Evolutionary conservation across 148 eudicot genomes (phyloP).

Genomic region (Diospyros kaki): DNA sequence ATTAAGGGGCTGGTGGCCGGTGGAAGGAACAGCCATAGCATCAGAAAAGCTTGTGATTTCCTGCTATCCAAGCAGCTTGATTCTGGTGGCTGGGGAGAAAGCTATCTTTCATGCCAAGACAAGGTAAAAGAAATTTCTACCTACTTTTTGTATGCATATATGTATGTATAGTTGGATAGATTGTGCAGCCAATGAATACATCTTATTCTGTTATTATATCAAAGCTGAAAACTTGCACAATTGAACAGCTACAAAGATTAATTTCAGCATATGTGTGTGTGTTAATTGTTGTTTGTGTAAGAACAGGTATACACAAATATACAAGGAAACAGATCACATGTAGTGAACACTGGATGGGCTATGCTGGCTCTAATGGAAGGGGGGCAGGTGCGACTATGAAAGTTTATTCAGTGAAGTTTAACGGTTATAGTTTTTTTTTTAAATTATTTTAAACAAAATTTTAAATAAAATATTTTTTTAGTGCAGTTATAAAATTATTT

Average conservation of each 20-base stretch:
- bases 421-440: too few relatives aligned
- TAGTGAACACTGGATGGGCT: slow-evolving; percentile 43
- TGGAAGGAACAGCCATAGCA: slow-evolving; percentile 21
- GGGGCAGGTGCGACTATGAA: slow-evolving; percentile 21
- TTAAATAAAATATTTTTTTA: too few relatives aligned
- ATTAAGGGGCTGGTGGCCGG: slow-evolving; percentile 31
- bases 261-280: too few relatives aligned
- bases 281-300: not conserved
- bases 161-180: too few relatives aligned
- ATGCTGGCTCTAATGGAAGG: slow-evolving; percentile 39
- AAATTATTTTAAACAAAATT: too few relatives aligned
- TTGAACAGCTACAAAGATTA: too few relatives aligned
- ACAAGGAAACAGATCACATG: slow-evolving; percentile 29
- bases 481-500: too few relatives aligned
- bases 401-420: too few relatives aligned
- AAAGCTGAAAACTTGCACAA: too few relatives aligned
- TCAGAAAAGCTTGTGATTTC: slow-evolving; percentile 41
- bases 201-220: not conserved
- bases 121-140: slow-evolving; percentile 3
- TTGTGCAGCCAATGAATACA: not conserved
- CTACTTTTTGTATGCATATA: not conserved
- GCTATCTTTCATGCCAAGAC: slow-evolving; percentile 37
- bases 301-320: slow-evolving; percentile 35
- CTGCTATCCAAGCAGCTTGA: slow-evolving; percentile 39
- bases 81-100: slow-evolving; percentile 51